These are phyloP conservation scores for Aspergillus sp. DNA, from an alignment of 2,329 filamentous ascomycete species.

Conservation along the genomic window DNA sequence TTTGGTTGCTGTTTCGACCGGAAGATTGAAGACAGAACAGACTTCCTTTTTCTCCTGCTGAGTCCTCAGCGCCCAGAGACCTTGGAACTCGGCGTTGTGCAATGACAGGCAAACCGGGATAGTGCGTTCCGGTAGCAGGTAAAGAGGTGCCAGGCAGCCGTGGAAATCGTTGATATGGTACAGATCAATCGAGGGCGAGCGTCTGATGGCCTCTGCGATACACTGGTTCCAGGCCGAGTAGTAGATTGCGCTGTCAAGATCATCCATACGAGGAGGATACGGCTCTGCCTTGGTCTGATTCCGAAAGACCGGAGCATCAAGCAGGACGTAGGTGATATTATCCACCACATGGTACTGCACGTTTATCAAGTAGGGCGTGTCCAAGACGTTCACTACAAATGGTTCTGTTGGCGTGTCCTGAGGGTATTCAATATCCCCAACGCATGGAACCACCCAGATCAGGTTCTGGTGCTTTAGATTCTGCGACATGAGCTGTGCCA, in stretches of 20 bases:
- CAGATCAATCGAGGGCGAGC: constrained; percentile 60
- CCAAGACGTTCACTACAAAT: constrained; percentile 63
- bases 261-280: constrained; percentile 69
- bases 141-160: constrained; percentile 62
- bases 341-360: constrained; percentile 63
- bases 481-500: constrained; percentile 69
- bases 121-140: constrained; percentile 60
- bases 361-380: constrained; percentile 59
- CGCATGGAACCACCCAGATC: constrained; percentile 63
- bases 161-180: constrained; percentile 69
- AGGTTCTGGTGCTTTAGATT: constrained; percentile 64
- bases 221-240: constrained; percentile 72
- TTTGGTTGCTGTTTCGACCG: constrained; percentile 54
- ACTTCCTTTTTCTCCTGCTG: constrained; percentile 62
- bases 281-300: constrained; percentile 63
- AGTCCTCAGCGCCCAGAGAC: constrained; percentile 66
- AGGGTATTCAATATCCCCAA: constrained; percentile 65
- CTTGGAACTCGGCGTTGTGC: constrained; percentile 70
- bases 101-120: constrained; percentile 64
- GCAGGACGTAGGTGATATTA: constrained; percentile 68
- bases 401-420: constrained; percentile 58
- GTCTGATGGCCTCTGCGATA: constrained; percentile 62
- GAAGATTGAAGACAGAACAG: constrained; percentile 64
- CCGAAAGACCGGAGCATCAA: constrained; percentile 67
- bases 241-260: constrained; percentile 66